Conservation (phyloP, 1,284 basidiomycete species). For the Exsudoporus floridanus region DNA sequence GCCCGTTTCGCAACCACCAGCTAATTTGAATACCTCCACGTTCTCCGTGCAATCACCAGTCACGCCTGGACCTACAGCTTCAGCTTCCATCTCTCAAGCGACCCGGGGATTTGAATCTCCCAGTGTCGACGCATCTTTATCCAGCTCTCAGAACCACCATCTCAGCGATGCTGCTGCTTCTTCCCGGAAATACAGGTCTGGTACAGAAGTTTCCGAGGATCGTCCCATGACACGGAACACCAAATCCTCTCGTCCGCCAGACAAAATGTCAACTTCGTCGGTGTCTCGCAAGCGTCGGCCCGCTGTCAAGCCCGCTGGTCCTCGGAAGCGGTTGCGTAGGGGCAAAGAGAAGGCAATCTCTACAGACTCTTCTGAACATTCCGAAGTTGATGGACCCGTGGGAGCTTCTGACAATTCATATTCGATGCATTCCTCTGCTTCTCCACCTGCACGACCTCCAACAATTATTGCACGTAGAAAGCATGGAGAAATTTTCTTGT, state of each 20-base stretch:
- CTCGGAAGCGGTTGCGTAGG: constrained; percentile 28
- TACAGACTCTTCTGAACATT: constrained; percentile 22
- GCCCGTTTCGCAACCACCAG: constrained; percentile 16
- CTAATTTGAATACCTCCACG: constrained; percentile 1
- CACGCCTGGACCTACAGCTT: constrained; percentile 4
- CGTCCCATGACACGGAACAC: constrained; percentile 4
- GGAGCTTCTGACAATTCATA: constrained; percentile 11
- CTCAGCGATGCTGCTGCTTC: constrained; percentile 3
- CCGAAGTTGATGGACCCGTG: constrained; percentile 14
- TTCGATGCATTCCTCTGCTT: constrained; percentile 14
- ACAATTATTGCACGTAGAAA: constrained; percentile 21
- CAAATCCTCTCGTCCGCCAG: constrained; percentile 3
- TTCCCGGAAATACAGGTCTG: constrained; percentile 9
- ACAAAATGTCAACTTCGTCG: constrained; percentile 8
- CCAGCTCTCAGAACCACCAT: constrained; percentile 6
- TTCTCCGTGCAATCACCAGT: constrained; percentile 8
- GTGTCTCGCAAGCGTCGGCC: constrained; percentile 27
- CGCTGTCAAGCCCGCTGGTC: constrained; percentile 16
- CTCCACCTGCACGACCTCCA: constrained; percentile 12
- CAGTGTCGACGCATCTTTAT: not conserved
- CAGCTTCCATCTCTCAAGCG: constrained; percentile 2
- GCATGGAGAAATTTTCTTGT: constrained; percentile 30
- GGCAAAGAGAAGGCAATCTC: constrained; percentile 28
- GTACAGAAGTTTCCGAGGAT: constrained; percentile 12
- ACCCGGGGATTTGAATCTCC: not conserved